Base-by-base conservation (phyloP, 148 eudicot species). In the Pharnaceum exiguum region DNA sequence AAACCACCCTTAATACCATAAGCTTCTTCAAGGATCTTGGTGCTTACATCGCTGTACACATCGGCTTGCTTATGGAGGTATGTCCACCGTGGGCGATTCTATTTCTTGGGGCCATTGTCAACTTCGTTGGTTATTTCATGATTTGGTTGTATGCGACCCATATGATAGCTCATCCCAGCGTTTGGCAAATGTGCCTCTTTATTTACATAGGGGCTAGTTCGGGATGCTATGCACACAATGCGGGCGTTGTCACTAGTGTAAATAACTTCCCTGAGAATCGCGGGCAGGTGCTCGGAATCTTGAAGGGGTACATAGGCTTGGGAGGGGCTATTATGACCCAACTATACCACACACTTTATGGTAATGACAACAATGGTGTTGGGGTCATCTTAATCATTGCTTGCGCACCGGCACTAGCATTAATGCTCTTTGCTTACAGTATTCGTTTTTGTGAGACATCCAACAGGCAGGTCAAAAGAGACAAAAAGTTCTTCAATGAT, bases 261-360 rank as follows among this genome's bases (percentile, higher is more conserved):
- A 64, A 69, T n/a, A 69, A 69, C 50, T 69, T 69, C 38, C 68
- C 73, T 38, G 63, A 56, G 40, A 69, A 69, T 49, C 68, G 63
- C 36, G 68, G 68, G 40, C 68, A 62, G 23, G 73, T 69, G 2
- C 62, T 69, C 42, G 68, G 73, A 46, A 57, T 62, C 28, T 55
- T 69, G 54, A 69, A 69, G 52, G 66, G 68, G 24, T 69, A 69
- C 31, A 57, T 62, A 39, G 73, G 73, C 17, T 49, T 70, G 27
- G 69, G 69, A 24, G 69, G 74, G 45, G 74, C 74, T 31, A 33
- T 70, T 24, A 70, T 70, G 69, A 66, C 74, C 54, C 74, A 70
- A 51, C 50, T 70, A 0, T 70, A 63, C 59, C 65, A 70, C 57
- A 64, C 69, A 21, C 29, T 70, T 7, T 70, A 70, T 51, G 74